Base-by-base conservation (phyloP, 2,329 filamentous ascomycete species). In the Zasmidium citrigriseum region DNA sequence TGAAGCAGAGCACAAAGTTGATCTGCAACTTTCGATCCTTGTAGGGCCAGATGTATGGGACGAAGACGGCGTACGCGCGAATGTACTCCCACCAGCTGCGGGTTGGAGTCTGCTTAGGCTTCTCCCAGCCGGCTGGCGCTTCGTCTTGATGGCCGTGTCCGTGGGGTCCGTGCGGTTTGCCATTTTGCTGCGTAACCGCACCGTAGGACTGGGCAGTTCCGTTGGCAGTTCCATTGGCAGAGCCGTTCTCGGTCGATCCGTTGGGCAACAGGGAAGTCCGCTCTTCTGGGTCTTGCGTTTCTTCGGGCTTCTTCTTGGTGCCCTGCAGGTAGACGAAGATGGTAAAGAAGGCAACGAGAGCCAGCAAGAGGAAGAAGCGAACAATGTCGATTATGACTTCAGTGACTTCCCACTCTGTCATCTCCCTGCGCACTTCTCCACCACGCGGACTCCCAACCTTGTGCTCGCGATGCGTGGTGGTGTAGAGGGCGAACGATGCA, bases 1-100 rank as follows among this genome's bases (percentile, higher is more conserved):
- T 53, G 70, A 98, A 93, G 76, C 95, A 98, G 49, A 92, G 68
- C 20, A 96, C 73, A 20, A 97, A 91, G 55, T 93, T 83, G 22
- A 91, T 64, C 77, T 97, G 89, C 55, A 99, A 80, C 63, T 81
- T 83, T 38, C 82, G 77, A 52, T 91, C 87, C 70, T 93, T 93
- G 68, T 87, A 89, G 0, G 95, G 95, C 95, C 95, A 99, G 58
- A 98, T 85, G 72, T 98, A 99, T 0, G 93, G 93, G 73, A 98
- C 96, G 76, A 99, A 96, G 52, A 97, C 81, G 12, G 89, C 90
- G 75, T 98, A 99, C 47, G 93, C 92, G 63, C 89, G 87, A 60
- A 97, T 80, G 73, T 99, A 99, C 72, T 98, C 93, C 86, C 90
- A 96, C 95, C 95, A 99, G 53, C 88, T 95, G 66, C 90, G 91